Evolutionary conservation across 768 basidiomycete species (phyloP).

Genomic region (Boletus reticulatus): DNA sequence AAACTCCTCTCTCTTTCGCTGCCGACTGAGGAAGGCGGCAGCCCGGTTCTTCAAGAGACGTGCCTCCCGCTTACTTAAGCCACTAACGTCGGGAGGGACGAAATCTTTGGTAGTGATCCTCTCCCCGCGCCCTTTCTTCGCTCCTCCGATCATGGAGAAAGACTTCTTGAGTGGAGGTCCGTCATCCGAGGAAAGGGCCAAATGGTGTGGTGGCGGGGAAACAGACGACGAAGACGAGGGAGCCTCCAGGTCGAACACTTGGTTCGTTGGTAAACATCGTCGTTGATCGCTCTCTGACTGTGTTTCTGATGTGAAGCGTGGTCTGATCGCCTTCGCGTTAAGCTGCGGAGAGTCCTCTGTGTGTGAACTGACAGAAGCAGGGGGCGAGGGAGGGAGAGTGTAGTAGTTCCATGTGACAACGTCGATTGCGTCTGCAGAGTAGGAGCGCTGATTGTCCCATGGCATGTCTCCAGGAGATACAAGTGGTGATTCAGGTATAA

Average conservation of each 20-base stretch:
- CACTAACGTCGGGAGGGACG: constrained; percentile 83
- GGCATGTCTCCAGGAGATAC: constrained; percentile 44
- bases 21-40: constrained; percentile 87
- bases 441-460: constrained; percentile 47
- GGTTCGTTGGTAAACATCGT: constrained; percentile 65
- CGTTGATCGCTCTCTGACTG: constrained; percentile 43
- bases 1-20: constrained; percentile 90
- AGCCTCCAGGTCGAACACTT: constrained; percentile 60
- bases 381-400: constrained; percentile 48
- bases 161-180: constrained; percentile 33
- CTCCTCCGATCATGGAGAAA: constrained; percentile 43
- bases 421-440: constrained; percentile 36
- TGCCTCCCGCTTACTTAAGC: constrained; percentile 87
- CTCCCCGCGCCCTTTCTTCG: constrained; percentile 51
- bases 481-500: constrained; percentile 55
- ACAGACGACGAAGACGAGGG: constrained; percentile 35
- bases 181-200: constrained; percentile 35
- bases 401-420: constrained; percentile 48
- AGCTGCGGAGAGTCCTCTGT: constrained; percentile 46
- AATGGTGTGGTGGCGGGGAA: constrained; percentile 31
- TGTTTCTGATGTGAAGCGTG: constrained; percentile 46
- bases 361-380: constrained; percentile 44
- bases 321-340: constrained; percentile 48
- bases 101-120: constrained; percentile 75
- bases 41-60: constrained; percentile 90